Conservation (phyloP, 805 yeast species). For the Diddensiella transvaalensis region DNA sequence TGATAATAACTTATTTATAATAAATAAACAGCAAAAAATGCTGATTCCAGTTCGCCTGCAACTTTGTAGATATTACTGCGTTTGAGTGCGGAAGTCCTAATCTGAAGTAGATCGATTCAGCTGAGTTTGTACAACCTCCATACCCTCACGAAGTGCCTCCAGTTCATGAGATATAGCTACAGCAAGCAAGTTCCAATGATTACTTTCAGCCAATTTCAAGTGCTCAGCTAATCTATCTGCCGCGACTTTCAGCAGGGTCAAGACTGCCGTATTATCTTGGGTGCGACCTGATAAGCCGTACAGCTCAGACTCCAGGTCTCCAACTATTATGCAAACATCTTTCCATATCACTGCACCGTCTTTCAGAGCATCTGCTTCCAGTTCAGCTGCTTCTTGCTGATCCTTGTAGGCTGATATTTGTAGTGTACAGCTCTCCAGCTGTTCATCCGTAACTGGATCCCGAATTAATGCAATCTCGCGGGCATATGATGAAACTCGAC, state of each 20-base stretch:
- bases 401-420: constrained; percentile 15
- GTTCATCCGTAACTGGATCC: constrained; percentile 9
- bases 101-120: too few relatives aligned
- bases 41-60: too few relatives aligned
- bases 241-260: constrained; percentile 17
- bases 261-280: constrained; percentile 18
- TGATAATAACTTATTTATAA: too few relatives aligned
- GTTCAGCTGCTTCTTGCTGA: constrained; percentile 5
- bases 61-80: too few relatives aligned
- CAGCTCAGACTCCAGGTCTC: constrained; percentile 22
- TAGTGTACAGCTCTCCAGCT: constrained; percentile 10
- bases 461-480: constrained; percentile 10
- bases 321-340: constrained; percentile 14
- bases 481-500: constrained; percentile 9
- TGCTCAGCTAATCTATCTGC: constrained; percentile 13
- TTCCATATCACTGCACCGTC: constrained; percentile 22
- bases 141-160: constrained; percentile 25
- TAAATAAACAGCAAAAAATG: too few relatives aligned
- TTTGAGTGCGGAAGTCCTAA: too few relatives aligned
- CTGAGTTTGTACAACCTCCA: constrained; percentile 19
- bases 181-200: constrained; percentile 28
- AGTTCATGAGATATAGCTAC: constrained; percentile 33
- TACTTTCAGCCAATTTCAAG: constrained; percentile 18
- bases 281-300: constrained; percentile 12
- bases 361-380: constrained; percentile 17